A percentile compares a stretch with the other conserved stretches of the same genome.
Evolutionary conservation across 345 rosid genomes (phyloP).

Genomic region (Aquilaria malaccensis): DNA sequence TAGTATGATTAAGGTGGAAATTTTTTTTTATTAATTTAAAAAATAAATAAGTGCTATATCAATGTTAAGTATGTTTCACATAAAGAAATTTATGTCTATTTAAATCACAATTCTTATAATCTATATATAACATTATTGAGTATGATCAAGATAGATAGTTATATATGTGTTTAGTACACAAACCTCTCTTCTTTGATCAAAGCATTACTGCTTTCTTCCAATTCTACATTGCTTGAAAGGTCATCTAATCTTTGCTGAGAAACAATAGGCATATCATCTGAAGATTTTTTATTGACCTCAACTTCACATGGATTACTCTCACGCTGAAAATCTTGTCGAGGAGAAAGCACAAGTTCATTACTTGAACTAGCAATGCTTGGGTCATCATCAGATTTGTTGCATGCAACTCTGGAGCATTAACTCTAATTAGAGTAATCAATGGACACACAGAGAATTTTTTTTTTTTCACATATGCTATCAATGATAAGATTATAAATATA

Average conservation of each 20-base stretch:
- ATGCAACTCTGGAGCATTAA: slow-evolving; percentile 27
- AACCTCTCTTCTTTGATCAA: slow-evolving; percentile 57
- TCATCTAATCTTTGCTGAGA: slow-evolving; percentile 36
- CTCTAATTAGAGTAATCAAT: too few species aligned
- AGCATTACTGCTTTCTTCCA: slow-evolving; percentile 29
- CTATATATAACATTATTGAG: too few species aligned
- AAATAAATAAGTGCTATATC: too few species aligned
- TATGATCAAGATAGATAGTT: too few species aligned
- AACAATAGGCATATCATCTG: slow-evolving; percentile 26
- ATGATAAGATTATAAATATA: too few species aligned
- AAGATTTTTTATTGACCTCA: slow-evolving; percentile 33
- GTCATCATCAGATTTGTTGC: slow-evolving; percentile 74
- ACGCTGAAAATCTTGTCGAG: slow-evolving; percentile 25
- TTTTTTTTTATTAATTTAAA: too few species aligned
- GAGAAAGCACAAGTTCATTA: slow-evolving; percentile 36
- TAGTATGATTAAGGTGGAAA: too few species aligned
- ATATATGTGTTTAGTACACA: slow-evolving; percentile 15
- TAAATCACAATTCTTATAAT: too few species aligned
- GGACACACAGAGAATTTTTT: too few species aligned
- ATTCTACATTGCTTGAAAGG: slow-evolving; percentile 22
- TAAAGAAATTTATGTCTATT: too few species aligned
- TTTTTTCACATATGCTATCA: too few species aligned
- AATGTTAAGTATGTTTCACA: too few species aligned
- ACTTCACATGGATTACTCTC: slow-evolving; percentile 34
- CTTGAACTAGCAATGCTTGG: slow-evolving; percentile 45